Conservation (phyloP, 306 rosid species). For the Albizia julibrissin region DNA sequence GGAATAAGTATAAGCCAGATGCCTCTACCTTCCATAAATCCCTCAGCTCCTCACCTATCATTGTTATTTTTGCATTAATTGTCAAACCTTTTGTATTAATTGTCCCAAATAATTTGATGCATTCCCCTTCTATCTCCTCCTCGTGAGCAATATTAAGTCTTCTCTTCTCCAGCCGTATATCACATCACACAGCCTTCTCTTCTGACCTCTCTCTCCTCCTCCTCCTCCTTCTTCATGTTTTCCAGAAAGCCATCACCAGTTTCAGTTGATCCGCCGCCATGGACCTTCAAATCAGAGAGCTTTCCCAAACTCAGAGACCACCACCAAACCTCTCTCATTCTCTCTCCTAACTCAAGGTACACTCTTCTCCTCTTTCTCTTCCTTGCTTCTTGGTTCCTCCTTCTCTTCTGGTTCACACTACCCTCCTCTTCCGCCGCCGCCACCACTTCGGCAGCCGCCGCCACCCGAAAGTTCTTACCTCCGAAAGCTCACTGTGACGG, state of each 20-base stretch:
- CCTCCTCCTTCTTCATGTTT: slow-evolving; percentile 33
- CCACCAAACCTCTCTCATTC: background rate
- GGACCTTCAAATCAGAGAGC: slow-evolving; percentile 31
- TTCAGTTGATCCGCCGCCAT: slow-evolving; percentile 32
- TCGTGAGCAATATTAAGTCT: background rate
- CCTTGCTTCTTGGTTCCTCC: slow-evolving; percentile 48
- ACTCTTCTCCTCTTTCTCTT: slow-evolving; percentile 41
- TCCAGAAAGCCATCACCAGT: slow-evolving; percentile 53
- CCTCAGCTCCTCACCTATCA: background rate
- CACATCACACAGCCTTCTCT: background rate
- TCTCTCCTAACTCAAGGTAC: slow-evolving; percentile 1
- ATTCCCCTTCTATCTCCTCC: background rate
- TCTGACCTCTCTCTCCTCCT: background rate
- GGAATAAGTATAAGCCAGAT: too few species aligned
- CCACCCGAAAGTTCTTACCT: background rate
- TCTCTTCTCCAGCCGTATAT: background rate
- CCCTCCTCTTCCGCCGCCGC: background rate
- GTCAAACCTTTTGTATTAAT: background rate
- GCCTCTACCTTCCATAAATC: background rate
- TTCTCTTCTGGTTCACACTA: slow-evolving; percentile 37
- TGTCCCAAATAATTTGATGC: background rate
- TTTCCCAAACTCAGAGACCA: slow-evolving; percentile 44
- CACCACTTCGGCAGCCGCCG: too few species aligned
- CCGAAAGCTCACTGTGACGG: slow-evolving; percentile 42
- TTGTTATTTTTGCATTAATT: background rate